These are phyloP conservation scores for Leccinellum albellum DNA, from an alignment of 768 basidiomycete genomes.

Conservation along the genomic window DNA sequence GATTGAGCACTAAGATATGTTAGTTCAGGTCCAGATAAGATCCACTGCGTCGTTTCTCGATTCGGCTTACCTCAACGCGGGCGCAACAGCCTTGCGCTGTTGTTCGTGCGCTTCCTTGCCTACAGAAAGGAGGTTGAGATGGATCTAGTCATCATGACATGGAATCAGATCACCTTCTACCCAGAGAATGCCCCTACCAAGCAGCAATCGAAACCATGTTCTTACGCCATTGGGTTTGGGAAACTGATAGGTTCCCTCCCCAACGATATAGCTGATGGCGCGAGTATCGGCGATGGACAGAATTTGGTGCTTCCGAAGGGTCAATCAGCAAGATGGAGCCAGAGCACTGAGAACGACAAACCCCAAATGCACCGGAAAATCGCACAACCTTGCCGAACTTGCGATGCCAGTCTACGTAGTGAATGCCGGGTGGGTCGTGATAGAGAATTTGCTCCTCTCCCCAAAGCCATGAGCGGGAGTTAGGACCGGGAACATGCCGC, in stretches of 20 bases:
- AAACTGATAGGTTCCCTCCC: constrained; percentile 53
- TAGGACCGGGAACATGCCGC: constrained; percentile 51
- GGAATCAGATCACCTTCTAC: constrained; percentile 47
- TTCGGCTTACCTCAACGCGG: constrained; percentile 48
- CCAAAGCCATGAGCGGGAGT: constrained; percentile 49
- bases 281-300: constrained; percentile 54
- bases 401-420: constrained; percentile 51
- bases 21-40: not conserved
- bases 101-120: constrained; percentile 55
- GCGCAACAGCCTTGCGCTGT: constrained; percentile 50
- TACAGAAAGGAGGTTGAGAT: constrained; percentile 19
- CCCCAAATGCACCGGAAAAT: constrained; percentile 57
- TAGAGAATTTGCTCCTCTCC: constrained; percentile 61
- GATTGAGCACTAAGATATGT: constrained; percentile 43
- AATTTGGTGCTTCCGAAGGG: constrained; percentile 46
- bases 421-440: constrained; percentile 45
- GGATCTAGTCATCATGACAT: not conserved
- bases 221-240: constrained; percentile 62
- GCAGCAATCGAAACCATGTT: constrained; percentile 57
- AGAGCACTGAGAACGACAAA: constrained; percentile 21
- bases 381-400: constrained; percentile 52
- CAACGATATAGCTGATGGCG: constrained; percentile 52
- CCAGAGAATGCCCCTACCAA: constrained; percentile 65
- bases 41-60: not conserved
- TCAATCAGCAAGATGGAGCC: constrained; percentile 8